Evolutionary conservation across 1,284 basidiomycete genomes (phyloP).

Genomic region (Trichosporon ovoides): DNA sequence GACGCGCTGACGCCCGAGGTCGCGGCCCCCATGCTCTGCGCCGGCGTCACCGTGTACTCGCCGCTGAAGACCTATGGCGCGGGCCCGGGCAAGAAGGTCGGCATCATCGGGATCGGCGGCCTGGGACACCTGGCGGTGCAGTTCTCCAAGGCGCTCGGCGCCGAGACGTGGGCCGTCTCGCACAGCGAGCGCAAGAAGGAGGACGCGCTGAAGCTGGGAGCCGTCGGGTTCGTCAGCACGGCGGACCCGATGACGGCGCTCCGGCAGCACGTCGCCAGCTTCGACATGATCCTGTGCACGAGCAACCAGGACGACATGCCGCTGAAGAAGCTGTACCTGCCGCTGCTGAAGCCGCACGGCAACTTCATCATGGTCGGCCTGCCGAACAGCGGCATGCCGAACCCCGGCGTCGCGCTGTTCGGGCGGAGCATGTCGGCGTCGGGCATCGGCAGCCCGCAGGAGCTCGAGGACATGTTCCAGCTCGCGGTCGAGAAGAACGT

Average conservation of each 20-base stretch:
- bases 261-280: slow-evolving; percentile 46
- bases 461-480: slow-evolving; percentile 47
- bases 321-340: slow-evolving; percentile 30
- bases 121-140: slow-evolving; percentile 56
- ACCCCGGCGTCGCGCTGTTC: slow-evolving; percentile 6
- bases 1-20: slow-evolving; percentile 56
- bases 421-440: slow-evolving; percentile 35
- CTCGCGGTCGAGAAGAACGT: slow-evolving; percentile 44
- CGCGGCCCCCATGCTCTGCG: slow-evolving; percentile 56
- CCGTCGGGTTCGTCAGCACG: slow-evolving; percentile 52
- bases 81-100: slow-evolving; percentile 63
- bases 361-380: slow-evolving; percentile 48
- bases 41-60: slow-evolving; percentile 63
- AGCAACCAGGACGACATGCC: slow-evolving; percentile 37
- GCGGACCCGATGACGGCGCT: slow-evolving; percentile 45
- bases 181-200: slow-evolving; percentile 60
- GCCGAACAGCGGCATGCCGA: slow-evolving; percentile 34
- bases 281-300: slow-evolving; percentile 52
- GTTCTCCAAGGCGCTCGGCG: slow-evolving; percentile 58
- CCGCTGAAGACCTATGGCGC: slow-evolving; percentile 60
- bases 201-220: slow-evolving; percentile 61
- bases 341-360: slow-evolving; percentile 47
- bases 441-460: slow-evolving; percentile 48
- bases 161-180: slow-evolving; percentile 62
- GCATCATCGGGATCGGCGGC: slow-evolving; percentile 62